Evolutionary conservation across 768 basidiomycete genomes (phyloP).

Genomic region (Epithele typhae): DNA sequence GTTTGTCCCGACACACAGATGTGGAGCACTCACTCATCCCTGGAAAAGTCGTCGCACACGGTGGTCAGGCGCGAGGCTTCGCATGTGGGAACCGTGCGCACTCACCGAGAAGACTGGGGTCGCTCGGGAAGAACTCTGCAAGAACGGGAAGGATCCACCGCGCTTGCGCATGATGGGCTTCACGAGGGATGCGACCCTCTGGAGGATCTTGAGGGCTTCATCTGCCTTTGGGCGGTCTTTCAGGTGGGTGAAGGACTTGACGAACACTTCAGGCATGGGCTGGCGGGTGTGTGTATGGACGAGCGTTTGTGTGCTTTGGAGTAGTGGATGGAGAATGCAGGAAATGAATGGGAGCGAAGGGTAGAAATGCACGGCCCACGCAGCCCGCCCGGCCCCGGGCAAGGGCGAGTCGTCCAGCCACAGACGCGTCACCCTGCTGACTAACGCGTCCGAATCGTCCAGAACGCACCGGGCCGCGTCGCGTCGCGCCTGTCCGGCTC

Average conservation of each 20-base stretch:
- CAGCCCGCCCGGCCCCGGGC: no score
- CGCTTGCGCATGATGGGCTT: slow-evolving; percentile 93
- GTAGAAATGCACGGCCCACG: no score
- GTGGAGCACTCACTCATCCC: slow-evolving; percentile 34
- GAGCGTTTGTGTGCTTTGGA: background rate
- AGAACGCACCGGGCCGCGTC: background rate
- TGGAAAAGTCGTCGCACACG: slow-evolving; percentile 13
- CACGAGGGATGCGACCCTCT: slow-evolving; percentile 70
- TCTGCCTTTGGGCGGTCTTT: slow-evolving; percentile 63
- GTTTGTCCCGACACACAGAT: slow-evolving; percentile 8
- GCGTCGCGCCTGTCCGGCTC: no score
- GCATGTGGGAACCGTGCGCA: background rate
- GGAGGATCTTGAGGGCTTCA: slow-evolving; percentile 62
- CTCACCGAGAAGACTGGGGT: slow-evolving; percentile 69
- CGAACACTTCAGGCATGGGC: slow-evolving; percentile 52
- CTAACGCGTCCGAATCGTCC: background rate
- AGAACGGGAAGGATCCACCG: slow-evolving; percentile 68
- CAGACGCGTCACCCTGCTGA: background rate
- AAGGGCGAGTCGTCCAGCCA: background rate
- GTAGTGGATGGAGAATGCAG: background rate
- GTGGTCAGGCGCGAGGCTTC: no score
- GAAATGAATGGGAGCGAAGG: no score
- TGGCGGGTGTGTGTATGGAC: no score
- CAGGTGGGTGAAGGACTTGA: slow-evolving; percentile 68
- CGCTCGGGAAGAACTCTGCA: slow-evolving; percentile 85